phyloP scores from a whole-genome alignment of 1,139 yeast genomes.

The Sugiyamaella neomexicana region DNA sequence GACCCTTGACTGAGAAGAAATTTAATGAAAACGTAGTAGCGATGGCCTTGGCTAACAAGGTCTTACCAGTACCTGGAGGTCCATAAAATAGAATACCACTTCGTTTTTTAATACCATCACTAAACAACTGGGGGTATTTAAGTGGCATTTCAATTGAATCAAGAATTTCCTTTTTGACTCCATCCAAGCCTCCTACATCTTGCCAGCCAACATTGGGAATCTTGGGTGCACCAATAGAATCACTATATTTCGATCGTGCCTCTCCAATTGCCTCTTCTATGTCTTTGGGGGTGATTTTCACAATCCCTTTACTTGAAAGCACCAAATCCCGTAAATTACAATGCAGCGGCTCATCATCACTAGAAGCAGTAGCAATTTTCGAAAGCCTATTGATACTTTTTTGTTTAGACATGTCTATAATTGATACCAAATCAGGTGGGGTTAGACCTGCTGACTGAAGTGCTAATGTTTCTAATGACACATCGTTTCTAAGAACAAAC shows the following conservation, averaged over 20 bases:
- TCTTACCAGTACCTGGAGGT: conserved; percentile 98
- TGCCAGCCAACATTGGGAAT: conserved; percentile 96
- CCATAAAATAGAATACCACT: conserved; percentile 95
- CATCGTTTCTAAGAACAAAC: conserved; percentile 47
- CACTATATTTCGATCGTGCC: conserved; percentile 86
- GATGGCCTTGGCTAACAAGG: conserved; percentile 90
- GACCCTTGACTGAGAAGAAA: conserved; percentile 94
- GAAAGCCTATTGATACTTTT: conserved; percentile 55
- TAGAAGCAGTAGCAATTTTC: conserved; percentile 30
- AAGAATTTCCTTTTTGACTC: conserved; percentile 85
- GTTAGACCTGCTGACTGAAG: conserved; percentile 91
- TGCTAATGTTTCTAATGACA: conserved; percentile 61
- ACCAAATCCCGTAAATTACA: conserved; percentile 31
- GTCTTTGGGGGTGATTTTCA: conserved; percentile 61
- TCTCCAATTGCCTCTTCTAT: conserved; percentile 71
- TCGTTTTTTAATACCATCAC: conserved; percentile 85
- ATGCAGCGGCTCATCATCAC: conserved; percentile 29
- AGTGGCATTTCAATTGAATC: conserved; percentile 96
- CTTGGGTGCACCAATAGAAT: conserved; percentile 94
- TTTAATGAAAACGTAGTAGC: conserved; percentile 92
- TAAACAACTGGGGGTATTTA: conserved; percentile 86
- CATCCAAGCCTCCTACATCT: conserved; percentile 87
- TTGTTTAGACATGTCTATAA: conserved; percentile 64
- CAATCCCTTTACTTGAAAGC: conserved; percentile 45
- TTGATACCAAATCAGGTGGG: conserved; percentile 76